These are phyloP conservation scores for Eucalyptus coolabah DNA, from an alignment of 345 rosid species.

Conservation along the genomic window DNA sequence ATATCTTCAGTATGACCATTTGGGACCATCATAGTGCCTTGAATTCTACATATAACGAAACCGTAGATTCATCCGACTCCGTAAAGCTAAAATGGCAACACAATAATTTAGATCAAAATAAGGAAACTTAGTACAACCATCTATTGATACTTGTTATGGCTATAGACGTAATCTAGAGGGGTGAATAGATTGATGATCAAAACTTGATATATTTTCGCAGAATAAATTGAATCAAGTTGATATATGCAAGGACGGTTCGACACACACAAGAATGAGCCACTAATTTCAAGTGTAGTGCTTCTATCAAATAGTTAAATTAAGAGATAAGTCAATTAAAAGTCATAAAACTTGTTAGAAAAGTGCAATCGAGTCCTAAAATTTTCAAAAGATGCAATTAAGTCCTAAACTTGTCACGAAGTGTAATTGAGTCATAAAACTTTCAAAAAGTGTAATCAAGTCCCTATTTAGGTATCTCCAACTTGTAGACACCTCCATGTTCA, in stretches of 20 bases:
- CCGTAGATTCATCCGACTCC: no score
- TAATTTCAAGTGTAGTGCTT: not conserved
- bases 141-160: not conserved
- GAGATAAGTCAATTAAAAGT: not conserved
- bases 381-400: no score
- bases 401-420: not conserved
- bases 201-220: not conserved
- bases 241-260: not conserved
- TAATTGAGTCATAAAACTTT: no score
- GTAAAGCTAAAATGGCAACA: no score
- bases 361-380: no score
- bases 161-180: not conserved
- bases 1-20: constrained; percentile 30
- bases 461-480: not conserved
- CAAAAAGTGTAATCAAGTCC: not conserved
- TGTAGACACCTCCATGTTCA: not conserved
- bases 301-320: not conserved
- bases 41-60: no score
- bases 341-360: no score
- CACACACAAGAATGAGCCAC: not conserved
- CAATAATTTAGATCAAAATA: not conserved
- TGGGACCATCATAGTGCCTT: constrained; percentile 31
- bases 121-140: not conserved
- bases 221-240: not conserved
- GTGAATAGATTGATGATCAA: not conserved